A percentile compares a stretch with the other conserved stretches of the same genome.
These are phyloP conservation scores for Umbelopsis ramanniana DNA, from an alignment of 192 early-diverging fungal genomes.

Conservation along the genomic window DNA sequence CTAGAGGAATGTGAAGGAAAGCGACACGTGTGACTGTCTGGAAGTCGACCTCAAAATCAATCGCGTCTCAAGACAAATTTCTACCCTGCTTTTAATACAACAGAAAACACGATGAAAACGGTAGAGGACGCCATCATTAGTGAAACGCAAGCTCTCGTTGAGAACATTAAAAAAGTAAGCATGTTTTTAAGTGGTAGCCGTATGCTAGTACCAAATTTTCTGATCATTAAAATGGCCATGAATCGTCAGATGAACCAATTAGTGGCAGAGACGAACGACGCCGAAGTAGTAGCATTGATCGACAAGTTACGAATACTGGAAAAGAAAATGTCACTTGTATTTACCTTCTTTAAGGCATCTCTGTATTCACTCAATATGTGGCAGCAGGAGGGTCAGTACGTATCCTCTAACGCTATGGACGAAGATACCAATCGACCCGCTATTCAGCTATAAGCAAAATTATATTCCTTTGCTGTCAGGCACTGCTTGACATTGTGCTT, in stretches of 20 bases:
- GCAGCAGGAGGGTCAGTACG: constrained; percentile 17
- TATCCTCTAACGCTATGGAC: not conserved
- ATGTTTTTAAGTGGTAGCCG: not conserved
- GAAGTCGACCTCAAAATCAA: not conserved
- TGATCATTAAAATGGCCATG: not conserved
- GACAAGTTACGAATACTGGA: constrained; percentile 44
- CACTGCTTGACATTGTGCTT: no score
- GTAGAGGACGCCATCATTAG: constrained; percentile 30
- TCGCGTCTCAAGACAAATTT: not conserved
- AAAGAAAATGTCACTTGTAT: constrained; percentile 44
- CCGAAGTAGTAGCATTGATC: constrained; percentile 35
- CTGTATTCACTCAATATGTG: constrained; percentile 37
- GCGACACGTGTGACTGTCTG: not conserved
- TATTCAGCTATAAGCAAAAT: not conserved
- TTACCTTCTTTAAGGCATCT: constrained; percentile 45
- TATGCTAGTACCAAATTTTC: not conserved
- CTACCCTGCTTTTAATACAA: not conserved
- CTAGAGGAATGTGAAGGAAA: not conserved
- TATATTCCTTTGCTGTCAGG: no score
- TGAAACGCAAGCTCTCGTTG: constrained; percentile 26
- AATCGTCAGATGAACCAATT: constrained; percentile 33
- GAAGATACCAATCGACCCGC: constrained; percentile 24
- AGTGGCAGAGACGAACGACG: constrained; percentile 33
- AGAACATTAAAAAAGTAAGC: constrained; percentile 26
- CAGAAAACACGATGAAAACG: constrained; percentile 12